A percentile compares a stretch with the other conserved stretches of the same genome.
Conservation (phyloP, 2,329 filamentous ascomycete genomes). For the Diaporthe humulicola region DNA sequence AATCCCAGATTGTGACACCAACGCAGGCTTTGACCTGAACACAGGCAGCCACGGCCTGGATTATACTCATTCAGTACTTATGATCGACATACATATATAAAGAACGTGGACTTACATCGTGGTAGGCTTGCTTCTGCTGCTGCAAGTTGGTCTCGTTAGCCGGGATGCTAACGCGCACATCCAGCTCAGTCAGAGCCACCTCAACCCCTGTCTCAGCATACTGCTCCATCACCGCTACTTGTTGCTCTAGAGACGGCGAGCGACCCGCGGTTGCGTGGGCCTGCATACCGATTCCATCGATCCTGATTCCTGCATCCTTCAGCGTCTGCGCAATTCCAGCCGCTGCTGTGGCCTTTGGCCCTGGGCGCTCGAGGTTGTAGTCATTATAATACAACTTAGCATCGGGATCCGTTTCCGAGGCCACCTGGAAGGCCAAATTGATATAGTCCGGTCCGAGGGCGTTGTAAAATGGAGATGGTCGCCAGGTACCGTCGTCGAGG, state of each 20-base stretch:
- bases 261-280: conserved; percentile 68
- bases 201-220: conserved; percentile 65
- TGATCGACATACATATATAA: neutral
- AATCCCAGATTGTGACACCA: conserved; percentile 60
- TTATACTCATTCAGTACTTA: neutral
- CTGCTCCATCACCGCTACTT: conserved; percentile 59
- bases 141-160: conserved; percentile 54
- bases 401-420: conserved; percentile 60
- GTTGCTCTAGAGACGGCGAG: conserved; percentile 59
- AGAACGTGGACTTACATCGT: conserved; percentile 35
- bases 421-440: conserved; percentile 63
- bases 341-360: conserved; percentile 59
- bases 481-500: conserved; percentile 64
- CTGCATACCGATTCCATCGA: conserved; percentile 74
- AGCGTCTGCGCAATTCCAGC: conserved; percentile 59
- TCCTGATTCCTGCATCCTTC: conserved; percentile 60
- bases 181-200: conserved; percentile 72
- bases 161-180: conserved; percentile 62
- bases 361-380: conserved; percentile 68
- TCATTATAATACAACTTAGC: conserved; percentile 73
- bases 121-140: conserved; percentile 63
- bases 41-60: conserved; percentile 46
- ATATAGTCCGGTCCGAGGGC: conserved; percentile 67
- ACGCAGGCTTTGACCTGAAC: conserved; percentile 52
- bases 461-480: conserved; percentile 48